phyloP scores from a whole-genome alignment of 2,329 filamentous ascomycete genomes.

The Aspergillus amoenus region DNA sequence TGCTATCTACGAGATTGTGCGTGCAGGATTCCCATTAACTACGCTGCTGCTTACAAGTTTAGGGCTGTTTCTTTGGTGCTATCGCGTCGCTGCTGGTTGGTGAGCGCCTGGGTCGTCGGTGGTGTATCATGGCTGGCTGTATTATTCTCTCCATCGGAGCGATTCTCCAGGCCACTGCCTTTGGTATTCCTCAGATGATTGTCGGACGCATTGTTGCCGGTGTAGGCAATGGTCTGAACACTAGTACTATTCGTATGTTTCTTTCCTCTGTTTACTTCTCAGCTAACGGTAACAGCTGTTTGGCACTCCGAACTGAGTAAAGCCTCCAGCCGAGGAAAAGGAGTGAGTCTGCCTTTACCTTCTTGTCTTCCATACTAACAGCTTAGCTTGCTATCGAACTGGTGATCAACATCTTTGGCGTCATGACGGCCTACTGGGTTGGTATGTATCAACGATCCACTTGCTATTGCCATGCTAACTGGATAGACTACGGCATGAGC shows the following conservation, averaged over 20 bases:
- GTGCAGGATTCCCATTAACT: not conserved
- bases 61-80: slow-evolving; percentile 60
- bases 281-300: slow-evolving; percentile 20
- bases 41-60: not conserved
- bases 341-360: slow-evolving; percentile 19
- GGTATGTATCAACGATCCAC: slow-evolving; percentile 19
- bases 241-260: slow-evolving; percentile 37
- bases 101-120: slow-evolving; percentile 50
- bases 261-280: not conserved
- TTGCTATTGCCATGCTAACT: not conserved
- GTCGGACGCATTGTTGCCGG: slow-evolving; percentile 52
- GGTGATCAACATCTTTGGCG: slow-evolving; percentile 30
- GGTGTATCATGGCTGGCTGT: slow-evolving; percentile 46
- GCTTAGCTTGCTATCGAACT: slow-evolving; percentile 28
- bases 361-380: slow-evolving; percentile 8
- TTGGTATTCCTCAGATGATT: slow-evolving; percentile 32
- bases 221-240: slow-evolving; percentile 47
- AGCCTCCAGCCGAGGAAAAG: slow-evolving; percentile 28
- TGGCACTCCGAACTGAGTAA: slow-evolving; percentile 32
- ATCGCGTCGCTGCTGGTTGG: slow-evolving; percentile 43
- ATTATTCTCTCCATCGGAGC: slow-evolving; percentile 31
- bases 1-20: slow-evolving; percentile 46
- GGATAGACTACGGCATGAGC: slow-evolving; percentile 27
- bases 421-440: slow-evolving; percentile 36
- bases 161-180: slow-evolving; percentile 27